phyloP scores from a whole-genome alignment of 2,329 filamentous ascomycete genomes.

The Colletotrichum tanaceti region DNA sequence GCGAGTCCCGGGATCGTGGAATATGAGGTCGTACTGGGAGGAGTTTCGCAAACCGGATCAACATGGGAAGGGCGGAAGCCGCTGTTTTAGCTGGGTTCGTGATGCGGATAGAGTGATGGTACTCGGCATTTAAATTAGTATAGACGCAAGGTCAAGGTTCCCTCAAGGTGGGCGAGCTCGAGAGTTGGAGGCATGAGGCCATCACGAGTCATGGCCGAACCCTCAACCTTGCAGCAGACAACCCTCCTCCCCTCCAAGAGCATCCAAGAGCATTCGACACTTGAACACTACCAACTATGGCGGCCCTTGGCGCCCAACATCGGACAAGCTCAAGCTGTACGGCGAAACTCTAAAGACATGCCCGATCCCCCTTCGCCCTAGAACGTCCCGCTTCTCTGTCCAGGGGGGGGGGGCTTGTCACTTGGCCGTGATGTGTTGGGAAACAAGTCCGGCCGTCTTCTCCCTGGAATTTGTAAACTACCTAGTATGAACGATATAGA shows the following conservation, averaged over 20 bases:
- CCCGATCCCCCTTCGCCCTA: background rate
- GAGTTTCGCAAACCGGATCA: slow-evolving; percentile 10
- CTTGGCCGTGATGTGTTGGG: slow-evolving; percentile 21
- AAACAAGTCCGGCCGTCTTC: slow-evolving; percentile 19
- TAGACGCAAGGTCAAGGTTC: slow-evolving; percentile 32
- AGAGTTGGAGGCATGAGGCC: slow-evolving; percentile 6
- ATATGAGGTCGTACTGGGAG: slow-evolving; percentile 6
- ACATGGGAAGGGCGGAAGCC: slow-evolving; percentile 7
- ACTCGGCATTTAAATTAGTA: slow-evolving; percentile 13
- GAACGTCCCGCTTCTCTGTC: slow-evolving; percentile 8
- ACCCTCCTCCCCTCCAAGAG: too few relatives aligned
- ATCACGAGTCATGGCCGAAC: slow-evolving; percentile 28
- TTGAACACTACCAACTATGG: too few relatives aligned
- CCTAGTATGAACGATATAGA: too few relatives aligned
- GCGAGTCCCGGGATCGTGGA: slow-evolving; percentile 21
- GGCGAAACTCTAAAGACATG: slow-evolving; percentile 9
- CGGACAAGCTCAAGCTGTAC: slow-evolving; percentile 10
- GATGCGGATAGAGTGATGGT: background rate
- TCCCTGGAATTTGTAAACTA: too few relatives aligned
- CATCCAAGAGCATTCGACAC: too few relatives aligned
- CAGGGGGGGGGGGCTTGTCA: background rate
- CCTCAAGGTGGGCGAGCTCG: slow-evolving; percentile 13
- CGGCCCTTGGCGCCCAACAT: background rate
- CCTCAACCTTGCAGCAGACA: too few relatives aligned
- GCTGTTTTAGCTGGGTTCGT: slow-evolving; percentile 13